Conservation (phyloP, 2,329 filamentous ascomycete species). For the Neophaeococcomyces mojaviensis region DNA sequence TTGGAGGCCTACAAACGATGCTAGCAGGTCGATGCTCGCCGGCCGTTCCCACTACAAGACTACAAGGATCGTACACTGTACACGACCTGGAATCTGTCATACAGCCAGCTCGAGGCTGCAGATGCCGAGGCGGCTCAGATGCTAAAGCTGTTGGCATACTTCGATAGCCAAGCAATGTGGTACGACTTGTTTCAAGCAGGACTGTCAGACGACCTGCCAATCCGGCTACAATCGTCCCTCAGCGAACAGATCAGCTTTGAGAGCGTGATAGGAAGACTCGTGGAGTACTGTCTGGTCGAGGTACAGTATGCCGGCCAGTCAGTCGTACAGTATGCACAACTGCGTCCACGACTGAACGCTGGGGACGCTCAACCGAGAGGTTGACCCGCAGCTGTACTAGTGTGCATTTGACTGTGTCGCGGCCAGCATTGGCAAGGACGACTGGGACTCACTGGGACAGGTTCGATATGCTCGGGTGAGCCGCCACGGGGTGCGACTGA, state of each 20-base stretch:
- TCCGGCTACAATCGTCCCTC: slow-evolving; percentile 17
- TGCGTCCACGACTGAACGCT: slow-evolving; percentile 18
- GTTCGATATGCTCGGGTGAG: slow-evolving; percentile 2
- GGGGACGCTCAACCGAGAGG: slow-evolving; percentile 7
- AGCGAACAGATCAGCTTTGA: slow-evolving; percentile 9
- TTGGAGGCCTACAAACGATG: too few species aligned
- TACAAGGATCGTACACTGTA: too few species aligned
- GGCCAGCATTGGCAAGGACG: not conserved
- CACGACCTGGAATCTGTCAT: too few species aligned
- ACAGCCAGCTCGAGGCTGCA: too few species aligned
- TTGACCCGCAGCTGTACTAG: slow-evolving; percentile 10
- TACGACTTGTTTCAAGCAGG: slow-evolving; percentile 32
- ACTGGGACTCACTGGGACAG: not conserved
- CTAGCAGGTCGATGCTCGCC: too few species aligned
- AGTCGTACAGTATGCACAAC: slow-evolving; percentile 14
- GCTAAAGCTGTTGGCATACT: slow-evolving; percentile 36
- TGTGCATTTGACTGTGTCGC: slow-evolving; percentile 14
- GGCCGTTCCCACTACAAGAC: too few species aligned
- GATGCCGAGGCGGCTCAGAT: slow-evolving; percentile 26
- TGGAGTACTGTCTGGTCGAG: slow-evolving; percentile 12
- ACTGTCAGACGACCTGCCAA: slow-evolving; percentile 3
- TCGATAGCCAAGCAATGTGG: slow-evolving; percentile 40
- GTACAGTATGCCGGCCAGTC: not conserved
- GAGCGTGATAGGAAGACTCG: slow-evolving; percentile 8
- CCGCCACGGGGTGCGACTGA: slow-evolving; percentile 4